A percentile compares a stretch with the other conserved stretches of the same genome.
phyloP scores from a whole-genome alignment of 257 asterid genomes.

The Solanum chaucha region DNA sequence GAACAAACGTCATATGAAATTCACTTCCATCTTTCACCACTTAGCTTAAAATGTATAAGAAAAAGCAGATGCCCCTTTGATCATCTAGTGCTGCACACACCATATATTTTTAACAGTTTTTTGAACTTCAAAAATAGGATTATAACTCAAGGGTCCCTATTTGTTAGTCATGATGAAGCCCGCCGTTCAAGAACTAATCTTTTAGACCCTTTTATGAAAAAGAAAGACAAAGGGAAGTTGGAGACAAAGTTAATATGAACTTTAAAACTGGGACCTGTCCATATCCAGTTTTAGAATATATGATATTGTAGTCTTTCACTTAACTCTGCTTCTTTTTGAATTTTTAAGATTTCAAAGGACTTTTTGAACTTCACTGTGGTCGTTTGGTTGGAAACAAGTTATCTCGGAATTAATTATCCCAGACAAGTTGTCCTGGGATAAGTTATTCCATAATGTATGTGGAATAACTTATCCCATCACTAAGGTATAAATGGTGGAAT shows the following conservation, averaged over 20 bases:
- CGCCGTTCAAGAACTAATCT: constrained; percentile 53
- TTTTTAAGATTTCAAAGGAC: neutral
- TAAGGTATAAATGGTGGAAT: neutral
- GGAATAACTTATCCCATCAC: neutral
- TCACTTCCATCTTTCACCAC: neutral
- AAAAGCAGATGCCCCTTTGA: neutral
- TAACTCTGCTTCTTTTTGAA: neutral
- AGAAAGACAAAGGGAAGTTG: too few relatives aligned
- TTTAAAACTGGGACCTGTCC: constrained; percentile 9
- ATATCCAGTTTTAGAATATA: neutral
- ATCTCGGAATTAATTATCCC: too few relatives aligned
- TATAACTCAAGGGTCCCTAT: constrained; percentile 5
- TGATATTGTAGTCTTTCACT: neutral
- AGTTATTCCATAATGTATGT: neutral
- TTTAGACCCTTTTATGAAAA: constrained; percentile 10
- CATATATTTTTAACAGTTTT: neutral
- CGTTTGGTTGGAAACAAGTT: neutral
- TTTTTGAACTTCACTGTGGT: too few relatives aligned
- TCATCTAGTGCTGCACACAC: neutral
- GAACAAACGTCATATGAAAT: neutral
- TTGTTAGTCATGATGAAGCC: constrained; percentile 41
- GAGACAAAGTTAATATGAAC: constrained; percentile 8
- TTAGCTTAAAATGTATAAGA: neutral
- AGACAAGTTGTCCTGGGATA: neutral
- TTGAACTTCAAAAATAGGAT: neutral